phyloP scores from a whole-genome alignment of 305 asterid genomes.

The Rubia occidens region DNA sequence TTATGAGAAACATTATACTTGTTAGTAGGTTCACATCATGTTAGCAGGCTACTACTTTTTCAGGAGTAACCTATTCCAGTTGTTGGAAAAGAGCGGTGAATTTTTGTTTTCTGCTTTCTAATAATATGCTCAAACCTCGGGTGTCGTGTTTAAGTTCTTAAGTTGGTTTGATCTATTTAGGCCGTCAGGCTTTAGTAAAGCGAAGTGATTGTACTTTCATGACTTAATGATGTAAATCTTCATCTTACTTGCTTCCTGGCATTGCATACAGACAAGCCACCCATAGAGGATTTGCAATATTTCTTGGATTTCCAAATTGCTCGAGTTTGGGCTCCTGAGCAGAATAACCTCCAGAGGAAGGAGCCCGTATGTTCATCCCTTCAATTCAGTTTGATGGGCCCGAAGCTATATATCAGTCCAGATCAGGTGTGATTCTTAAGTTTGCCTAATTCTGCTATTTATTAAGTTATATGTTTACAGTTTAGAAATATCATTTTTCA shows the following conservation, averaged over 20 bases:
- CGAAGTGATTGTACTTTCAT: background rate
- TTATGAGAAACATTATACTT: background rate
- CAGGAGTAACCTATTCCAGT: background rate
- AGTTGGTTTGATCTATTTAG: background rate
- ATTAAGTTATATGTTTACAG: background rate
- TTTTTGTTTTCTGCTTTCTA: background rate
- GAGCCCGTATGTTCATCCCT: conserved; percentile 87
- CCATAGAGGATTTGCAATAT: conserved; percentile 96
- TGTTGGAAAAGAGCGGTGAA: background rate
- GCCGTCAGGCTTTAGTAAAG: background rate
- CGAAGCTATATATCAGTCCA: conserved; percentile 84
- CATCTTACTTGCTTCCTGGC: conserved; percentile 17
- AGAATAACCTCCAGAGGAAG: conserved; percentile 69
- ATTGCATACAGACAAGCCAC: conserved; percentile 78
- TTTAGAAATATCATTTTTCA: background rate
- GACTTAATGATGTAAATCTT: background rate
- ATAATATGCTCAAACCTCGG: background rate
- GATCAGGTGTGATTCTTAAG: conserved; percentile 60
- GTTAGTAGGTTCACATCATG: background rate
- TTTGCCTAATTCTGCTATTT: background rate
- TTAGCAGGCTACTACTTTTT: background rate
- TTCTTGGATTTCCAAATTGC: conserved; percentile 92
- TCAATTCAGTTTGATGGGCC: conserved; percentile 97
- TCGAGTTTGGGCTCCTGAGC: conserved; percentile 96
- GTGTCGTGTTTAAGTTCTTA: background rate